Percentiles rank a stretch among this genome's conserved stretches.
Conservation (phyloP, 176 grass and related monocot genomes). For the Zoysia pacifica region DNA sequence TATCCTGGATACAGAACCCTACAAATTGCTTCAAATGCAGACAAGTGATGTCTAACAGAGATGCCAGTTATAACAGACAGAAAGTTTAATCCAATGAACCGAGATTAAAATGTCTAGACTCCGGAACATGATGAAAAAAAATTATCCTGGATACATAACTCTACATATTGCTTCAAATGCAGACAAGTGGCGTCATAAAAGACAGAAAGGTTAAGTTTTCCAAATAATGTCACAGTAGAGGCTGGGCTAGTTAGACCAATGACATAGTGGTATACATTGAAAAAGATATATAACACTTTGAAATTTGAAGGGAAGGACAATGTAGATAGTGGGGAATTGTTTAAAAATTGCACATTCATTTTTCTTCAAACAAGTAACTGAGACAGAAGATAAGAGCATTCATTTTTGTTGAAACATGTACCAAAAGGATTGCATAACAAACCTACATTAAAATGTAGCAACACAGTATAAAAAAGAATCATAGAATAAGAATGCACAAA, state of each 20-base stretch:
- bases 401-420: no score
- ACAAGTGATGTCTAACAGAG: background rate
- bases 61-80: background rate
- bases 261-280: background rate
- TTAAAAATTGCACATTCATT: no score
- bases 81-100: background rate
- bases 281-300: no score
- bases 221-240: background rate
- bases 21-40: background rate
- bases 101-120: background rate
- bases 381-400: no score
- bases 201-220: background rate
- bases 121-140: background rate
- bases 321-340: no score
- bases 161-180: background rate
- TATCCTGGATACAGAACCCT: background rate
- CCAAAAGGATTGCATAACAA: no score
- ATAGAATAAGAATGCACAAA: no score
- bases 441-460: no score
- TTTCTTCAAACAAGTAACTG: no score
- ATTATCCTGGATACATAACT: background rate
- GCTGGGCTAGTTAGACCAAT: background rate
- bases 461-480: no score
- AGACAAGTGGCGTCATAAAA: background rate
- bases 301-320: no score